Evolutionary conservation across 2,329 filamentous ascomycete genomes (phyloP).

Genomic region (Penicillium italicum): DNA sequence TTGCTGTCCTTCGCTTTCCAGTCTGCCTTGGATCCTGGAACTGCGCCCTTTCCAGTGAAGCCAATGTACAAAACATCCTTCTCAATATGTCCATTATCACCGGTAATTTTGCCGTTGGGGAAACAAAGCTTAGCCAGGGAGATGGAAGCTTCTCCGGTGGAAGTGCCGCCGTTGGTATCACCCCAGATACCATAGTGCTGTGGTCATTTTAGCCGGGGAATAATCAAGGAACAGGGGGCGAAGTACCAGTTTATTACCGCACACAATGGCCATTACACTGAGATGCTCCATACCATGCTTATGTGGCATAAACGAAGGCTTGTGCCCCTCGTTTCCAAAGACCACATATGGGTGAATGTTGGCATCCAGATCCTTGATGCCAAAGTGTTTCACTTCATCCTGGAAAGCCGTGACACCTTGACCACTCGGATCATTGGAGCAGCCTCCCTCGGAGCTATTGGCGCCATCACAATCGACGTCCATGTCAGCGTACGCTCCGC

Average conservation of each 20-base stretch:
- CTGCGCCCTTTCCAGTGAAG: constrained; percentile 55
- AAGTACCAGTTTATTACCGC: constrained; percentile 47
- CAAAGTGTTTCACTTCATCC: constrained; percentile 34
- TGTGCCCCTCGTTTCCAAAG: constrained; percentile 46
- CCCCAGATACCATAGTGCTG: constrained; percentile 57
- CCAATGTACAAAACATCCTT: constrained; percentile 62
- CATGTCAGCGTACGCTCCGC: constrained; percentile 49
- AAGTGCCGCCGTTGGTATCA: constrained; percentile 57
- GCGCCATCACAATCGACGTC: constrained; percentile 58
- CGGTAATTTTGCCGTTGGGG: constrained; percentile 50
- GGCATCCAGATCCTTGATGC: constrained; percentile 49
- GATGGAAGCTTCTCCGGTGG: constrained; percentile 57
- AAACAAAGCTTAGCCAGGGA: constrained; percentile 58
- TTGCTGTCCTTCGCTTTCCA: constrained; percentile 48
- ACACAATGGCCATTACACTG: constrained; percentile 56
- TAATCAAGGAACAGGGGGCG: constrained; percentile 32
- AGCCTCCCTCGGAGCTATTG: constrained; percentile 46
- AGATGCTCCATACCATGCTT: constrained; percentile 48
- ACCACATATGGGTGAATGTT: constrained; percentile 54
- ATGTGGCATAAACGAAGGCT: constrained; percentile 39
- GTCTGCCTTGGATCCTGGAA: constrained; percentile 54
- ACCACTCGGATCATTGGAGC: constrained; percentile 42
- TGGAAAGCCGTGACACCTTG: constrained; percentile 49
- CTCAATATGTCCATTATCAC: constrained; percentile 54
- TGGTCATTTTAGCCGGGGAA: not conserved